Percentiles rank a stretch among this genome's conserved stretches.
Evolutionary conservation across 1,139 yeast genomes (phyloP).

Genomic region (Suhomyces chickasaworum): DNA sequence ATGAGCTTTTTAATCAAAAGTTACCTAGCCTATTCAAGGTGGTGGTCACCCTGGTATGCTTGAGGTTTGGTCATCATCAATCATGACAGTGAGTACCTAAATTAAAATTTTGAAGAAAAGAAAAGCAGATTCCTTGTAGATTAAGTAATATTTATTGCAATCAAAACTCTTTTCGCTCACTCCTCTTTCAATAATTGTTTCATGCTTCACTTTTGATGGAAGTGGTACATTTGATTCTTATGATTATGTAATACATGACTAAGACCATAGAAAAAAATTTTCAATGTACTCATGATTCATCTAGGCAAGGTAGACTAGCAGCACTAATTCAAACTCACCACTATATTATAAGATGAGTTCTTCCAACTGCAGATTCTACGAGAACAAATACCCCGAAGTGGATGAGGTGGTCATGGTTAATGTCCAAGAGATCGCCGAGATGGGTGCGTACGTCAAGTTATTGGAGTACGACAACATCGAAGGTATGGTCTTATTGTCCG

Average conservation of each 20-base stretch:
- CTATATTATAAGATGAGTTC: constrained; percentile 59
- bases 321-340: constrained; percentile 4
- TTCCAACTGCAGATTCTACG: constrained; percentile 93
- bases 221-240: too few relatives aligned
- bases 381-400: constrained; percentile 97
- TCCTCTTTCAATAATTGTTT: too few relatives aligned
- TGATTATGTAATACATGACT: constrained; percentile 9
- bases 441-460: constrained; percentile 96
- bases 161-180: too few relatives aligned
- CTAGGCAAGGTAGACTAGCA: background rate
- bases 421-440: constrained; percentile 96
- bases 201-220: too few relatives aligned
- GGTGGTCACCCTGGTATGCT: too few relatives aligned
- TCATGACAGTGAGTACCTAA: too few relatives aligned
- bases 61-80: too few relatives aligned
- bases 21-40: too few relatives aligned
- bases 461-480: constrained; percentile 97
- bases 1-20: too few relatives aligned
- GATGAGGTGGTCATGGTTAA: constrained; percentile 99
- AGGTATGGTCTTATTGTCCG: constrained; percentile 97
- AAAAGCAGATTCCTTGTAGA: too few relatives aligned
- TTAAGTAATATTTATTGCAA: too few relatives aligned
- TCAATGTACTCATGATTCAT: constrained; percentile 11
- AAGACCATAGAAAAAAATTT: constrained; percentile 10
- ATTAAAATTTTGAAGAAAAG: too few relatives aligned